Base-by-base conservation (phyloP, 495 filamentous ascomycete genomes). In the Talaromyces stipitatus region DNA sequence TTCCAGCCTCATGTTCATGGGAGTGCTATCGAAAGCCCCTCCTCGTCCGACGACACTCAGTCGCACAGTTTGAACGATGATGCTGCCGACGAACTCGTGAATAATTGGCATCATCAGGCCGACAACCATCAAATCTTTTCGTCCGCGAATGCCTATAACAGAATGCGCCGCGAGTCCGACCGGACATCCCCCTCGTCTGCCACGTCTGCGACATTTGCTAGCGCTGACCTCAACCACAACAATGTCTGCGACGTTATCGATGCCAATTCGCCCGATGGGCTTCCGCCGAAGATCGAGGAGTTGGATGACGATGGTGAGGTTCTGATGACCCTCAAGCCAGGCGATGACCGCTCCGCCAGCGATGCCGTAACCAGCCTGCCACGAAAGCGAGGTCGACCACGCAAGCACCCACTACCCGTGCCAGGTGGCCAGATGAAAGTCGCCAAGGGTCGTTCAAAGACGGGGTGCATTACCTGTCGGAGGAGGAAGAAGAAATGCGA, bases 401-500 rank as follows among this genome's bases (percentile, higher is more conserved):
- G 91, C 71, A 95, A 95, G 72, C 83, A 95, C 64, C 90, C 90
- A 14, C 74, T 87, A 32, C 77, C 78, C 6, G 63, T 72, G 29
- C 73, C 81, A 6, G 76, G 83, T 18, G 62, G 69, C 14, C 73
- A 77, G 51, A 81, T 77, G 69, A 94, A 94, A 61, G 69, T 87
- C 55, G 84, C 89, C 48, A 94, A 95, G 63, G 89, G 88, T n/a
- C 80, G 91, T 18, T 95, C 90, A 58, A 96, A 96, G 76, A 96
- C 91, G 3, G 91, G 91, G 0, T 96, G 91, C 71, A 86, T 94
- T 56, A 96, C 91, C 50, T 97, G 91, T 75, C 82, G 91, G 56
- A 86, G 87, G 64, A 79, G 91, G 28, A 96, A 96, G 77, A 97
- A 96, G 86, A 97, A 97, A 75, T 97, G 91, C 72, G 91, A 96